Percentiles rank a stretch among this genome's conserved stretches.
Conservation (phyloP, 2,329 filamentous ascomycete genomes). For the Xylariaceae sp. region DNA sequence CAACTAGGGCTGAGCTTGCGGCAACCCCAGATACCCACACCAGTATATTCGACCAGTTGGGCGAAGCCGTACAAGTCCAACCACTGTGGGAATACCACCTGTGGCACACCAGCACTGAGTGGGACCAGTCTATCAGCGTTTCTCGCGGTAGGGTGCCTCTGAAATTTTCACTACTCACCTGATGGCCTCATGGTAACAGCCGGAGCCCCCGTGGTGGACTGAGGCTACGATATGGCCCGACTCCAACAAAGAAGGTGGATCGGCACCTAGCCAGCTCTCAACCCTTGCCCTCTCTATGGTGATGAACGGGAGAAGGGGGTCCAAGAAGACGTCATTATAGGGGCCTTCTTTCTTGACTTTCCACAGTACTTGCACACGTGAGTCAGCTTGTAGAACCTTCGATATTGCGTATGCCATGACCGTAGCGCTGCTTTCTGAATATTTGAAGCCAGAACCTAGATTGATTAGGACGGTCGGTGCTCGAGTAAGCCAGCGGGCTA, state of each 20-base stretch:
- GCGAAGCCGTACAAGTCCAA: conserved; percentile 16
- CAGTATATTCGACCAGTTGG: conserved; percentile 12
- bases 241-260: conserved; percentile 17
- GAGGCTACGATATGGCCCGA: conserved; percentile 18
- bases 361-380: conserved; percentile 18
- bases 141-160: not conserved
- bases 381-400: conserved; percentile 7
- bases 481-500: conserved; percentile 17
- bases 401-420: conserved; percentile 19
- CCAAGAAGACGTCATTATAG: conserved; percentile 10
- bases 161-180: conserved; percentile 8
- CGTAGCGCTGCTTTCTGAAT: conserved; percentile 8
- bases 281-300: conserved; percentile 16
- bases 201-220: conserved; percentile 22
- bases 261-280: conserved; percentile 14
- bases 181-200: conserved; percentile 21
- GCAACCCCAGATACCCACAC: conserved; percentile 16
- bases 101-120: conserved; percentile 13
- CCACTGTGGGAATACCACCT: conserved; percentile 17
- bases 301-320: conserved; percentile 9
- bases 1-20: conserved; percentile 9
- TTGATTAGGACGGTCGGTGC: conserved; percentile 22
- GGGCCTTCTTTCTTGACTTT: conserved; percentile 11
- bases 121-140: not conserved
- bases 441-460: conserved; percentile 17